phyloP scores from a whole-genome alignment of 2,329 filamentous ascomycete genomes.

The Sporothrix variecibatus region DNA sequence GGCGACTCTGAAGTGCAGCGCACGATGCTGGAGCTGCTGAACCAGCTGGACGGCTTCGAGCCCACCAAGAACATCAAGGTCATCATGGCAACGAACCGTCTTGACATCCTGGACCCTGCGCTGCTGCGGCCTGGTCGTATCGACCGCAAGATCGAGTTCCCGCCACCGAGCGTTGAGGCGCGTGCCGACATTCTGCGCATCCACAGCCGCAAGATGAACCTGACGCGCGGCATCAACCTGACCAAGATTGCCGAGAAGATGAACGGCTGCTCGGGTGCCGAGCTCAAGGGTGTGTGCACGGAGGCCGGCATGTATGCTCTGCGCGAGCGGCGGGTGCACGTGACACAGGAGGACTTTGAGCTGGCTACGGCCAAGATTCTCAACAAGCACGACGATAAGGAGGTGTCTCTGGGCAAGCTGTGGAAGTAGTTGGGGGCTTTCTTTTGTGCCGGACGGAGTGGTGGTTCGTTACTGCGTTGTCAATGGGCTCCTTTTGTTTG shows the following conservation, averaged over 20 bases:
- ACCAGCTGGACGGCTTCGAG: conserved; percentile 98
- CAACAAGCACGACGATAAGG: conserved; percentile 99
- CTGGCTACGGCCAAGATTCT: conserved; percentile 97
- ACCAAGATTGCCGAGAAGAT: conserved; percentile 99
- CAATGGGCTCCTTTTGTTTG: not conserved
- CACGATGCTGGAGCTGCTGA: conserved; percentile 97
- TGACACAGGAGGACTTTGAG: conserved; percentile 99
- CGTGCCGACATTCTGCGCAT: conserved; percentile 97
- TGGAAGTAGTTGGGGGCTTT: conserved; percentile 51
- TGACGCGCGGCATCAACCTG: conserved; percentile 95
- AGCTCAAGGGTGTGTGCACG: conserved; percentile 98
- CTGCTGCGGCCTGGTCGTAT: conserved; percentile 94
- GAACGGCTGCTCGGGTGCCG: conserved; percentile 97
- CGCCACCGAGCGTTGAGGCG: conserved; percentile 92
- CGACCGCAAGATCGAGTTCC: conserved; percentile 98
- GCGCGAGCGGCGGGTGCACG: conserved; percentile 91
- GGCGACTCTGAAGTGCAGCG: conserved; percentile 98
- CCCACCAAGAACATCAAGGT: conserved; percentile 99
- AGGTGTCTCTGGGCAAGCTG: conserved; percentile 79
- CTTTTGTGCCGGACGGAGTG: too few species aligned
- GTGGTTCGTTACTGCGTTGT: not conserved
- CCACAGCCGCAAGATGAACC: conserved; percentile 97
- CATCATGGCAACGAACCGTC: conserved; percentile 98
- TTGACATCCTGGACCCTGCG: conserved; percentile 95
- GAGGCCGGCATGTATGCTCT: conserved; percentile 98